A percentile compares a stretch with the other conserved stretches of the same genome.
These are phyloP conservation scores for Guyanaporus albipodus DNA, from an alignment of 768 basidiomycete species.

Conservation along the genomic window DNA sequence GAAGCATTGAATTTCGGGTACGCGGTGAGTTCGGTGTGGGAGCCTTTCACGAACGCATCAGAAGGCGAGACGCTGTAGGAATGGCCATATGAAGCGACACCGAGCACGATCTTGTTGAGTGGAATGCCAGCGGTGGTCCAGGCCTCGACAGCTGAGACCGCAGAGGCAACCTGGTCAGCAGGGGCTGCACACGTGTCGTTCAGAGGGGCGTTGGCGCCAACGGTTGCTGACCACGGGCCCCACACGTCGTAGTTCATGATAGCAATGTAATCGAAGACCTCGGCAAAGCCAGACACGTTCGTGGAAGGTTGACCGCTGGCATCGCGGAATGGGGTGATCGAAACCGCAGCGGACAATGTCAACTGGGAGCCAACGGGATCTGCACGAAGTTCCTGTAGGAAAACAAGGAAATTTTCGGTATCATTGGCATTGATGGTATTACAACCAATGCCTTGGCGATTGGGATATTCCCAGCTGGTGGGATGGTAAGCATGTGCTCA, in stretches of 20 bases:
- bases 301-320: constrained; percentile 54
- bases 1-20: constrained; percentile 49
- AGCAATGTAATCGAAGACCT: constrained; percentile 61
- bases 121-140: constrained; percentile 83
- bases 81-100: constrained; percentile 80
- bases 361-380: constrained; percentile 49
- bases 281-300: constrained; percentile 70
- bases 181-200: constrained; percentile 67
- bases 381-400: constrained; percentile 65
- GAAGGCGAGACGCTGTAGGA: constrained; percentile 47
- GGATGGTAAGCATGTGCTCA: constrained; percentile 11
- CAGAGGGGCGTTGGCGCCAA: constrained; percentile 81
- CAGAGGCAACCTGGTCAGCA: constrained; percentile 65
- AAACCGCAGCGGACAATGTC: constrained; percentile 67
- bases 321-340: constrained; percentile 61
- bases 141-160: constrained; percentile 59
- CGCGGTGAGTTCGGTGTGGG: constrained; percentile 35
- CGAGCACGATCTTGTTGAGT: constrained; percentile 63
- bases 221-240: constrained; percentile 47
- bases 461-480: constrained; percentile 84
- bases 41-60: constrained; percentile 35
- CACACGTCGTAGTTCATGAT: constrained; percentile 68
- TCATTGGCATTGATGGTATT: constrained; percentile 59
- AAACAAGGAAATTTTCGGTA: constrained; percentile 69
- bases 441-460: constrained; percentile 59